Evolutionary conservation across 2,329 filamentous ascomycete genomes (phyloP).

Genomic region (Aaosphaeria arxii): DNA sequence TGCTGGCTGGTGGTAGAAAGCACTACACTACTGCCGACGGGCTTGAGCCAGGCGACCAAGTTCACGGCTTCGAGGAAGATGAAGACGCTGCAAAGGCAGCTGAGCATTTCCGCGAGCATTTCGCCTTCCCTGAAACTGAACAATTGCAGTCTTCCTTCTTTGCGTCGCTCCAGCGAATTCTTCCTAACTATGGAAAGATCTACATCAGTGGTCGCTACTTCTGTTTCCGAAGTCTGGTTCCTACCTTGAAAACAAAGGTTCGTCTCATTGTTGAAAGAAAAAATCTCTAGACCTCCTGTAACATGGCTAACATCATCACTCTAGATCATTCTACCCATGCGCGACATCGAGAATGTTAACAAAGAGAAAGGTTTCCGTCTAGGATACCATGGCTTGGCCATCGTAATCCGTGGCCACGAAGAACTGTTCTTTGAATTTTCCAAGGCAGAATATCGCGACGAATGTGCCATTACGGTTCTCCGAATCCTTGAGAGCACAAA

Average conservation of each 20-base stretch:
- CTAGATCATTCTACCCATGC: conserved; percentile 76
- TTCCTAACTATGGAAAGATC: conserved; percentile 93
- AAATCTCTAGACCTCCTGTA: not conserved
- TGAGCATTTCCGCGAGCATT: conserved; percentile 79
- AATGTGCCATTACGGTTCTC: conserved; percentile 80
- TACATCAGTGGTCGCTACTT: conserved; percentile 87
- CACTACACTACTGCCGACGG: conserved; percentile 79
- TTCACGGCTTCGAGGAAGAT: conserved; percentile 55
- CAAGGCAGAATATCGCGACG: conserved; percentile 74
- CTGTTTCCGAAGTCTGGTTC: conserved; percentile 88
- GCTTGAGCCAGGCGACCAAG: conserved; percentile 61
- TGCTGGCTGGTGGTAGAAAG: conserved; percentile 88
- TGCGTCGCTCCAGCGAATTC: conserved; percentile 82
- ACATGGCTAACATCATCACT: conserved; percentile 1
- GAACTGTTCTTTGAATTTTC: conserved; percentile 96
- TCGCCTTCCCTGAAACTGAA: conserved; percentile 81
- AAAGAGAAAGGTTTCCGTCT: conserved; percentile 95
- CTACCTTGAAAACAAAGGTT: conserved; percentile 80
- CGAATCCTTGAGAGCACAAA: conserved; percentile 71
- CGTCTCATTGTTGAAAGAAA: not conserved
- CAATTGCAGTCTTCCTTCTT: conserved; percentile 86
- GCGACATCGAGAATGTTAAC: conserved; percentile 87
- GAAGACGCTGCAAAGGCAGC: conserved; percentile 54
- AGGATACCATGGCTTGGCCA: conserved; percentile 82
- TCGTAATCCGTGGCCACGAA: conserved; percentile 92